phyloP scores from a whole-genome alignment of 192 early-diverging fungal genomes.

The Mycoemilia scoparia region DNA sequence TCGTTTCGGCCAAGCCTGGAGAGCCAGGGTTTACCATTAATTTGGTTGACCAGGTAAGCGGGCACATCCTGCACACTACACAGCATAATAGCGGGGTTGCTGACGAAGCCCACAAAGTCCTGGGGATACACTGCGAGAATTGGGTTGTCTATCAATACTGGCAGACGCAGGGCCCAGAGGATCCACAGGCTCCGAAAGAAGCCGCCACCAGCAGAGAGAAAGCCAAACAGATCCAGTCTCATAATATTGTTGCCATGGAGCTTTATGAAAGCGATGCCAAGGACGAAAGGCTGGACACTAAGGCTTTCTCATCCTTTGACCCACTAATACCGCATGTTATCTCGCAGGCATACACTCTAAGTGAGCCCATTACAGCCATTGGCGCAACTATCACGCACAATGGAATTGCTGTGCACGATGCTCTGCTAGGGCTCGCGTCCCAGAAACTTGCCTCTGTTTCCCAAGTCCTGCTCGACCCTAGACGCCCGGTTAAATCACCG shows the following conservation, averaged over 20 bases:
- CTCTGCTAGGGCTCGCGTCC: slow-evolving; percentile 38
- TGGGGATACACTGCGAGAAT: slow-evolving; percentile 68
- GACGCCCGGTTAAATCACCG: slow-evolving; percentile 45
- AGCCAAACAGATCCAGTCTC: too few relatives aligned
- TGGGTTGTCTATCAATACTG: slow-evolving; percentile 77
- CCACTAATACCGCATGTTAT: slow-evolving; percentile 49
- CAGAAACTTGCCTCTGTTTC: slow-evolving; percentile 22
- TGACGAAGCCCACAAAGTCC: slow-evolving; percentile 27
- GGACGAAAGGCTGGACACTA: slow-evolving; percentile 53
- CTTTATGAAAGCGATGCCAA: slow-evolving; percentile 62
- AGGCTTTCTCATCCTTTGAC: slow-evolving; percentile 56
- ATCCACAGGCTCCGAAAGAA: slow-evolving; percentile 6
- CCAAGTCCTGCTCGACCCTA: slow-evolving; percentile 57
- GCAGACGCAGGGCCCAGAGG: slow-evolving; percentile 40
- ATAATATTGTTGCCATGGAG: slow-evolving; percentile 70
- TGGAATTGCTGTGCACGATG: slow-evolving; percentile 73
- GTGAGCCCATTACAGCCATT: slow-evolving; percentile 54
- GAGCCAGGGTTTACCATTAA: slow-evolving; percentile 41
- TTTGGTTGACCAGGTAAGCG: slow-evolving; percentile 77
- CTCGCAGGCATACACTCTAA: slow-evolving; percentile 55
- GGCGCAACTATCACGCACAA: slow-evolving; percentile 67
- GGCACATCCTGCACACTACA: slow-evolving; percentile 55
- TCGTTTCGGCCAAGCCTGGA: slow-evolving; percentile 36
- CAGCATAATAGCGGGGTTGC: slow-evolving; percentile 39
- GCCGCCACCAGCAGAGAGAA: slow-evolving; percentile 37